Base-by-base conservation (phyloP, 2,329 filamentous ascomycete species). In the Neonectria hederae region DNA sequence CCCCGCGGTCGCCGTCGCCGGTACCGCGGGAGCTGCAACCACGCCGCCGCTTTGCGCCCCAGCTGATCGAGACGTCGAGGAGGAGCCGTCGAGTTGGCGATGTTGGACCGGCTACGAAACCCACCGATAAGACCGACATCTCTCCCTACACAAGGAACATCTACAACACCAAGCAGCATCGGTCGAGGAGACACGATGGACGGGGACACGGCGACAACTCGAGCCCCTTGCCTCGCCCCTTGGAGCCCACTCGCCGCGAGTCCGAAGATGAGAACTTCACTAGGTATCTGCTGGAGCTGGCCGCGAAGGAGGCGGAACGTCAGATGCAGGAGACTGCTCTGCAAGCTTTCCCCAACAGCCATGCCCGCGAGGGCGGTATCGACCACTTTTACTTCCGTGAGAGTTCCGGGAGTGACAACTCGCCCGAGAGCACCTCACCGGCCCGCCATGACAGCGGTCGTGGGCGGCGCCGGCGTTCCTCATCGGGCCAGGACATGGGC, bases 51-150 rank as follows among this genome's bases (percentile, higher is more conserved):
- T 97, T 97, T 76, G 86, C 90, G 30, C 93, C 93, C 13, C 90
- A 95, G 73, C 83, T 97, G 59, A 90, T 97, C 66, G 93, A 95
- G 78, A 94, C 92, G 3, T 91, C 91, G 4, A 88, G 89, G 71
- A 86, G 93, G 57, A 89, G 89, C 35, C 88, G 91, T 67, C 89
- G 89, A 72, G 86, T 86, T 17, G 89, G 89, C 21, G 90, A 93
- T 71, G 78, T 84, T 1, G 84, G 84, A 6, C 88, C 89, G 21
- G 87, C 89, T 30, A 87, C 89, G 22, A 84, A 83, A 58, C 88
- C 86, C 11, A 85, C 86, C 62, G 89, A 92, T 79, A 92, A 90
- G 80, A 93, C 91, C 38, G 90, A 93, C 74, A 90, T 89, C 59
- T 88, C 87, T 0, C 87, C 88, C 40, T 88, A 88, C 69, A 87